phyloP scores from a whole-genome alignment of 2,329 filamentous ascomycete species.

The Talaromyces sp. region DNA sequence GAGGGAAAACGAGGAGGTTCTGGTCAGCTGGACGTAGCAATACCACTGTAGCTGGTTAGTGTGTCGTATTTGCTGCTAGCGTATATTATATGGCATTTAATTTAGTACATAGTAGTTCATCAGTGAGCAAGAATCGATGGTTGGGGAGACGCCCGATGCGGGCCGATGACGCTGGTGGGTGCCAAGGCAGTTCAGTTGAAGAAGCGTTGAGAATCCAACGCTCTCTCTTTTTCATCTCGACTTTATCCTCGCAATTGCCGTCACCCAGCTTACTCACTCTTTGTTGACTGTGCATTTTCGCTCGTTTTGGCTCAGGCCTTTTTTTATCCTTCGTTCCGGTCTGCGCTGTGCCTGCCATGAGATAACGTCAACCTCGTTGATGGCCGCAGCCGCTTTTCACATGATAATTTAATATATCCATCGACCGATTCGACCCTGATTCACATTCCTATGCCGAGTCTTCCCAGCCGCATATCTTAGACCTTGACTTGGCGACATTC shows the following conservation, averaged over 20 bases:
- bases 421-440: background rate
- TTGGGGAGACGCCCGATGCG: conserved; percentile 18
- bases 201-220: conserved; percentile 22
- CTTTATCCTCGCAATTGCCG: background rate
- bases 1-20: background rate
- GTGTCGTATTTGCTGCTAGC: background rate
- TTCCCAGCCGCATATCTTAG: conserved; percentile 17
- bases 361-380: background rate
- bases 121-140: background rate
- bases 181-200: conserved; percentile 1
- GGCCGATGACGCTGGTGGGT: conserved; percentile 19
- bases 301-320: background rate
- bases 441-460: conserved; percentile 17
- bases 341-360: background rate
- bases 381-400: conserved; percentile 15
- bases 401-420: conserved; percentile 11
- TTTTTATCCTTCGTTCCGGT: background rate
- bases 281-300: background rate
- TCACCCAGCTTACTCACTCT: background rate
- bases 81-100: background rate
- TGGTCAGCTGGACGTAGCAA: conserved; percentile 6
- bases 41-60: background rate
- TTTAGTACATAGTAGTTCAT: background rate
- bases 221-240: background rate
- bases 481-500: background rate